These are phyloP conservation scores for Pythium rhizo-oryzae DNA, from an alignment of 352 stramenopile genomes.

Conservation along the genomic window DNA sequence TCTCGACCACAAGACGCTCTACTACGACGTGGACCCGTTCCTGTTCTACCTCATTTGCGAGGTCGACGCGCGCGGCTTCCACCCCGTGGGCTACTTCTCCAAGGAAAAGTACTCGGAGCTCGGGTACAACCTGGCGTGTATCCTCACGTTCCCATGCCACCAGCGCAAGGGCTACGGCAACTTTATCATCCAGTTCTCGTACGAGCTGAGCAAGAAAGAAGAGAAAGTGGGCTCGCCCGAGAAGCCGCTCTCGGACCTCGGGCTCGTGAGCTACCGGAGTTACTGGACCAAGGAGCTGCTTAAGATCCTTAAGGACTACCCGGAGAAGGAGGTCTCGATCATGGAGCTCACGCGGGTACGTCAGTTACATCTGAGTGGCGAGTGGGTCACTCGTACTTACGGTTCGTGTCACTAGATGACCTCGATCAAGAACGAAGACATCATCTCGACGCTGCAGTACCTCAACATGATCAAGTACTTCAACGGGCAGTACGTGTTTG, in stretches of 20 bases:
- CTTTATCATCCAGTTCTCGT: slow-evolving; percentile 99
- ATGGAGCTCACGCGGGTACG: slow-evolving; percentile 92
- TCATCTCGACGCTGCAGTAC: slow-evolving; percentile 97
- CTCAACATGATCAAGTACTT: slow-evolving; percentile 99
- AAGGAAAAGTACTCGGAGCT: slow-evolving; percentile 99
- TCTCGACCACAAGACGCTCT: slow-evolving; percentile 99
- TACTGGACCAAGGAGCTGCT: slow-evolving; percentile 99
- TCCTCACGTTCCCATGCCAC: slow-evolving; percentile 99
- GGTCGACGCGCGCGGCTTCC: slow-evolving; percentile 89
- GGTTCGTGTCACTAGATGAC: slow-evolving; percentile 37
- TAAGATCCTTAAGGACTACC: slow-evolving; percentile 84
- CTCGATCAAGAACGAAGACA: slow-evolving; percentile 97
- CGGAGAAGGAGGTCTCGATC: slow-evolving; percentile 89
- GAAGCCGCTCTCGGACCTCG: slow-evolving; percentile 99
- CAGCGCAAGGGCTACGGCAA: slow-evolving; percentile 99
- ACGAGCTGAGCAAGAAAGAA: slow-evolving; percentile 99
- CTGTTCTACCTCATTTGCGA: slow-evolving; percentile 99
- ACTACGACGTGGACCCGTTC: slow-evolving; percentile 99
- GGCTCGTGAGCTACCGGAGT: slow-evolving; percentile 98
- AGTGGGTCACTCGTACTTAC: neutral
- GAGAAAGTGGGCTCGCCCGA: slow-evolving; percentile 97
- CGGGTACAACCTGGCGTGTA: slow-evolving; percentile 99
- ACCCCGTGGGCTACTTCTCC: slow-evolving; percentile 99
- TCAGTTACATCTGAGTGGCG: slow-evolving; percentile 46
- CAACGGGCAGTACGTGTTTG: slow-evolving; percentile 98